Percentiles rank a stretch among this genome's conserved stretches.
These are phyloP conservation scores for Rhododendron simsii DNA, from an alignment of 148 eudicot species.

Conservation along the genomic window DNA sequence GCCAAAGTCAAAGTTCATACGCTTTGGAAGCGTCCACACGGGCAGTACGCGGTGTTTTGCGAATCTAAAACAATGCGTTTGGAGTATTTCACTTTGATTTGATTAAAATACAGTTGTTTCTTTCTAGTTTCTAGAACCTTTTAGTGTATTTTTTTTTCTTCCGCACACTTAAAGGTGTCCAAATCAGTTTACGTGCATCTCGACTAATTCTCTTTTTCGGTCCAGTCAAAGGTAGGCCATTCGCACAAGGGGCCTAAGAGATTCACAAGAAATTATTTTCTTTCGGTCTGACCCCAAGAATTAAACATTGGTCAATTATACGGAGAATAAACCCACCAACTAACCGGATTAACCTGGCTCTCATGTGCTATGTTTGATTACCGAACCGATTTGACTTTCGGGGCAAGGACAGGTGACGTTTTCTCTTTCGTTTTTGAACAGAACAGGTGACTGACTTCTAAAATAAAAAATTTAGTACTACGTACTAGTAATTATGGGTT, in stretches of 20 bases:
- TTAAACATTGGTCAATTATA: no score
- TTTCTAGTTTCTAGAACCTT: not conserved
- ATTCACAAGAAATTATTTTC: not conserved
- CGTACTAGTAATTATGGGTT: not conserved
- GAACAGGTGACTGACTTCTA: not conserved
- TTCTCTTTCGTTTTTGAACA: not conserved
- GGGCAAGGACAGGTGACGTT: not conserved
- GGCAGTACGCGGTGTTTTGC: not conserved
- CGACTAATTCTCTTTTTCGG: no score
- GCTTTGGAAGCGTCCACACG: not conserved
- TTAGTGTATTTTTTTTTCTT: no score
- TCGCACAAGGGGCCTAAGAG: no score
- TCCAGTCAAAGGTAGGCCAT: no score
- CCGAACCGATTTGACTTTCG: not conserved
- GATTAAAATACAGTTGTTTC: not conserved
- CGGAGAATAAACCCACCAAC: not conserved
- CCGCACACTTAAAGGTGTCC: not conserved
- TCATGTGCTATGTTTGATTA: not conserved
- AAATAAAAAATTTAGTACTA: not conserved
- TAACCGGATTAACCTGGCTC: not conserved
- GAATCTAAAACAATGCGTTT: not conserved
- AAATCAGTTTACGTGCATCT: no score
- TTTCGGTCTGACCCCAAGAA: not conserved
- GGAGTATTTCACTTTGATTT: not conserved
- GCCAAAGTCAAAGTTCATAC: not conserved